Conservation (phyloP, 2,329 filamentous ascomycete genomes). For the Talaromyces sp. region DNA sequence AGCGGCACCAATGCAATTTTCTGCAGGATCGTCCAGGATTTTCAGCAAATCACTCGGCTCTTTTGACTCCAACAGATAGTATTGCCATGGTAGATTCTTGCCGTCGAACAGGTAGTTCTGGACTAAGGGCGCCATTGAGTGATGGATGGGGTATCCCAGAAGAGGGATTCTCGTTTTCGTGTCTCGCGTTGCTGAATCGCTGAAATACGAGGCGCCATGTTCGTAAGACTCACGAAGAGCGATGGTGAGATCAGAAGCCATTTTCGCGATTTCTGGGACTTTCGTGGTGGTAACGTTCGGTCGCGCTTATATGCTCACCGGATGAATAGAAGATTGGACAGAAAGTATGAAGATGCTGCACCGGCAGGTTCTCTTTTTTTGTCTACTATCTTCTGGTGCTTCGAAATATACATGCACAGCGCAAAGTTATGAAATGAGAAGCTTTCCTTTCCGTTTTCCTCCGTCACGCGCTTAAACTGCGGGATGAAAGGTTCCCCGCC, state of each 20-base stretch:
- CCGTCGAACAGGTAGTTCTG: conserved; percentile 16
- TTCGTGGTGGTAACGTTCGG: background rate
- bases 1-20: conserved; percentile 51
- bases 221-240: conserved; percentile 15
- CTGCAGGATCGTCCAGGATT: background rate
- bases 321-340: background rate
- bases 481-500: background rate
- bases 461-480: background rate
- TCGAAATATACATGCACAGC: background rate
- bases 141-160: conserved; percentile 16
- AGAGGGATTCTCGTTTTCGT: conserved; percentile 9
- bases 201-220: conserved; percentile 9
- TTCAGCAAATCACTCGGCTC: conserved; percentile 9
- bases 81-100: conserved; percentile 17
- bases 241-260: conserved; percentile 13
- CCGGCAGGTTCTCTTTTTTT: background rate
- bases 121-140: conserved; percentile 16
- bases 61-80: conserved; percentile 18
- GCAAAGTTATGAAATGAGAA: background rate
- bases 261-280: background rate
- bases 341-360: background rate
- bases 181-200: conserved; percentile 3
- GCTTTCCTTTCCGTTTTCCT: background rate
- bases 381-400: background rate
- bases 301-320: background rate